Evolutionary conservation across 1,284 basidiomycete species (phyloP).

Genomic region (Naganishia sp.): DNA sequence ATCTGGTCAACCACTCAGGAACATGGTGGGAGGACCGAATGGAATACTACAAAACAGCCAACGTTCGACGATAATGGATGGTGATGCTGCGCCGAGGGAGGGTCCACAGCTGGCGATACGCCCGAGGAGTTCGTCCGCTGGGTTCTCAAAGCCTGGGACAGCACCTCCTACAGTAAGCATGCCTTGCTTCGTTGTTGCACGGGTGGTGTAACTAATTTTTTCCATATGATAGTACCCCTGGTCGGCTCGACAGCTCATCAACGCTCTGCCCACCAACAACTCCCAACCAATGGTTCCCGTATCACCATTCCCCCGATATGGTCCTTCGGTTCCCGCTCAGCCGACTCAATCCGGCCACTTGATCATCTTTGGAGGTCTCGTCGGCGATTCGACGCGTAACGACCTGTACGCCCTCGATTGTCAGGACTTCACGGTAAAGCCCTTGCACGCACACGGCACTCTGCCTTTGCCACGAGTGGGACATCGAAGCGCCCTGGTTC

Average conservation of each 20-base stretch:
- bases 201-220: too few relatives aligned
- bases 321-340: conserved; percentile 87
- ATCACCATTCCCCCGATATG: conserved; percentile 91
- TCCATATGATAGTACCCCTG: conserved; percentile 23
- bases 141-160: not conserved
- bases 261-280: conserved; percentile 13
- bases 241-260: conserved; percentile 24
- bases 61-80: conserved; percentile 16
- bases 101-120: not conserved
- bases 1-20: conserved; percentile 4
- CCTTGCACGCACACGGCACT: conserved; percentile 85
- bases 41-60: conserved; percentile 11
- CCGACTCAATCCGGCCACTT: conserved; percentile 82
- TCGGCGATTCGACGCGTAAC: conserved; percentile 85
- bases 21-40: conserved; percentile 20
- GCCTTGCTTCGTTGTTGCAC: too few relatives aligned
- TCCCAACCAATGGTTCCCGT: conserved; percentile 9
- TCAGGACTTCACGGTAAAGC: conserved; percentile 71
- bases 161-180: conserved; percentile 23
- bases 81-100: not conserved
- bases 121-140: conserved; percentile 13
- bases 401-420: conserved; percentile 91
- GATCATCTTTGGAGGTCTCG: conserved; percentile 95
- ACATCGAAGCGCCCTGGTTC: conserved; percentile 92
- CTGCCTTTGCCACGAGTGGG: conserved; percentile 88